A percentile compares a stretch with the other conserved stretches of the same genome.
Conservation (phyloP, 73 alveolate genomes). For the Paramecium caudatum region DNA sequence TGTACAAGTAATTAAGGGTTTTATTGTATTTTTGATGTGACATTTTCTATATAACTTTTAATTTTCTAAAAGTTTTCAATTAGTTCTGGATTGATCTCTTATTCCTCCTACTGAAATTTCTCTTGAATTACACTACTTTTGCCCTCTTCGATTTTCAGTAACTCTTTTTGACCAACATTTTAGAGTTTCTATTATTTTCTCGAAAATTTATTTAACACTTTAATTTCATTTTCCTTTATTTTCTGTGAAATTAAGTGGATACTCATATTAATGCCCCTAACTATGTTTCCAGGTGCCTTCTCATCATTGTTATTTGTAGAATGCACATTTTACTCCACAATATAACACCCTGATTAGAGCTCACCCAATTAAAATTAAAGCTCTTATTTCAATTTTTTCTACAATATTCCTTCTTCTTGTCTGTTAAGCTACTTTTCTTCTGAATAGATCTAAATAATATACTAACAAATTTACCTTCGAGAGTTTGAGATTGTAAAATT, state of each 20-base stretch:
- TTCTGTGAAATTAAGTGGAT: not conserved
- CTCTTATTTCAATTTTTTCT: constrained; percentile 11
- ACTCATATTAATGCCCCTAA: constrained; percentile 54
- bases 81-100: too few relatives aligned
- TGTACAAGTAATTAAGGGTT: not conserved
- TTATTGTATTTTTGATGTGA: not conserved
- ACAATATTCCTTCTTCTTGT: constrained; percentile 11
- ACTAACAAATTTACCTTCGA: constrained; percentile 24
- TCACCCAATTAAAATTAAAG: not conserved
- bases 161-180: too few relatives aligned
- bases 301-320: not conserved
- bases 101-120: too few relatives aligned
- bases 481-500: constrained; percentile 28
- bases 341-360: constrained; percentile 45
- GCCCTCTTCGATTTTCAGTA: constrained; percentile 22
- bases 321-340: not conserved
- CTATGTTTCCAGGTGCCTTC: constrained; percentile 26
- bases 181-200: too few relatives aligned
- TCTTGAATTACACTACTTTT: constrained; percentile 16
- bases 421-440: constrained; percentile 62
- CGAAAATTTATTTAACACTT: too few relatives aligned
- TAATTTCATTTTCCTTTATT: not conserved
- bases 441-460: constrained; percentile 50
- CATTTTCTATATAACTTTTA: not conserved
- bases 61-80: not conserved